Evolutionary conservation across 1,139 yeast genomes (phyloP).

Genomic region (Yamadazyma aaseri): DNA sequence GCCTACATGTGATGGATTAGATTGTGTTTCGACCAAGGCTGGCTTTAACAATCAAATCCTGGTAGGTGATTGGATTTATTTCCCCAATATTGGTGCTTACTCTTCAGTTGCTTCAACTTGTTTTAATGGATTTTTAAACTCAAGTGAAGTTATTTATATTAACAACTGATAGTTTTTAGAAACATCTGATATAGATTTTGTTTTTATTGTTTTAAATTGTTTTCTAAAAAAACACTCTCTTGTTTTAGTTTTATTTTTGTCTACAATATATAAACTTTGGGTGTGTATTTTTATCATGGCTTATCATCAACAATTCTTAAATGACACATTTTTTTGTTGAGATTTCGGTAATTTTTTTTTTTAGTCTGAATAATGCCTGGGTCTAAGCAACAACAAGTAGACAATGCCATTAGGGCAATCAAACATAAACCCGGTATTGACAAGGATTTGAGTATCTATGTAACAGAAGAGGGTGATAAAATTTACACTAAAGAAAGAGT

Average conservation of each 20-base stretch:
- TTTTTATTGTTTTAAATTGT: conserved; percentile 1
- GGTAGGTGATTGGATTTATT: conserved; percentile 93
- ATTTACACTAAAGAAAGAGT: conserved; percentile 71
- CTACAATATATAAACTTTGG: no score
- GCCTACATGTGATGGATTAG: conserved; percentile 97
- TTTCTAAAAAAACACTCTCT: neutral
- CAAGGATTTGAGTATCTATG: conserved; percentile 54
- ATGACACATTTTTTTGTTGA: conserved; percentile 3
- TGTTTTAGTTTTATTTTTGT: neutral
- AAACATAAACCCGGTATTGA: conserved; percentile 30
- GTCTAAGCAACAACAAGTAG: conserved; percentile 42
- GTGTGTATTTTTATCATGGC: conserved; percentile 1
- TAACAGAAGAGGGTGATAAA: conserved; percentile 67
- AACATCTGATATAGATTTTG: no score
- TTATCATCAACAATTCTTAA: conserved; percentile 2
- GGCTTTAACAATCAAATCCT: conserved; percentile 57
- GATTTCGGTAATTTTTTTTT: no score
- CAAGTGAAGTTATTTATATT: conserved; percentile 62
- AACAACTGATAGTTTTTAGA: conserved; percentile 2
- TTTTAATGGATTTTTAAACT: conserved; percentile 79
- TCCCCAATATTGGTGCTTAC: conserved; percentile 88
- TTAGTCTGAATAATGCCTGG: conserved; percentile 11
- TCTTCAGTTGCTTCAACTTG: conserved; percentile 86
- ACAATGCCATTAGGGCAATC: conserved; percentile 76
- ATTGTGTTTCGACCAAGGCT: conserved; percentile 64